Evolutionary conservation across 2,329 filamentous ascomycete genomes (phyloP), one percentile per base, ranked within the genome.

Genomic region (Botryosphaeria dothidea): DNA sequence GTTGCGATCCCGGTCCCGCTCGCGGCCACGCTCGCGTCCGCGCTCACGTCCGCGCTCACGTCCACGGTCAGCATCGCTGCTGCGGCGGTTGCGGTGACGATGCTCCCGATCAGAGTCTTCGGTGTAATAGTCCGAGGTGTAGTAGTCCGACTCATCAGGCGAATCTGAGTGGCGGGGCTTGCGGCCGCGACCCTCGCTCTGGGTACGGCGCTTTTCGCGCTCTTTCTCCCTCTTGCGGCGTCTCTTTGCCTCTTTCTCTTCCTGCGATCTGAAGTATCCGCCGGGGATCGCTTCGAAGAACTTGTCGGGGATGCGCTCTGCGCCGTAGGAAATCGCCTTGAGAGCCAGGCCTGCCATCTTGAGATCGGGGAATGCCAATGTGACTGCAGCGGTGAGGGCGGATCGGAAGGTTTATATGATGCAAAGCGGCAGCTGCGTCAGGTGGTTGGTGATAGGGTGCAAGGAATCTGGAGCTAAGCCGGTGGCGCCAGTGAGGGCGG

Each of bases 261-360:
- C 72, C 61, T 67, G 64, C 3, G 75, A 71, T 6, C 69, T 76
- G 67, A 77, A 78, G 68, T 71, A 78, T 65, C 74, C 75, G 46
- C 75, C 76, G 51, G 76, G 76, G 21, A 78, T 72, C 25, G 72
- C 71, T 45, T 78, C 74, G 60, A 77, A 78, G 65, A 76, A 68
- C 58, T 68, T 74, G 72, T 78, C 76, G 38, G 76, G 76, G 64
- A 78, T 75, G 68, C 72, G 73, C 65, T 77, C 75, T 48, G 74
- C 76, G 65, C 75, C 76, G 70, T 74, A 74, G 65, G 69, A 70
- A 31, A 78, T 69, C n/a, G 76, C 76, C 67, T 77, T 77, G 64
- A 78, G 72, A 34, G 75, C 76, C 57, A 78, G 19, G 11, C 34
- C n/a, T 25, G 61, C 65, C 65, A 66, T 66, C 9, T 64, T 51